These are phyloP conservation scores for Erigeron philadelphicus DNA, from an alignment of 140 eudicot genomes.

Conservation along the genomic window DNA sequence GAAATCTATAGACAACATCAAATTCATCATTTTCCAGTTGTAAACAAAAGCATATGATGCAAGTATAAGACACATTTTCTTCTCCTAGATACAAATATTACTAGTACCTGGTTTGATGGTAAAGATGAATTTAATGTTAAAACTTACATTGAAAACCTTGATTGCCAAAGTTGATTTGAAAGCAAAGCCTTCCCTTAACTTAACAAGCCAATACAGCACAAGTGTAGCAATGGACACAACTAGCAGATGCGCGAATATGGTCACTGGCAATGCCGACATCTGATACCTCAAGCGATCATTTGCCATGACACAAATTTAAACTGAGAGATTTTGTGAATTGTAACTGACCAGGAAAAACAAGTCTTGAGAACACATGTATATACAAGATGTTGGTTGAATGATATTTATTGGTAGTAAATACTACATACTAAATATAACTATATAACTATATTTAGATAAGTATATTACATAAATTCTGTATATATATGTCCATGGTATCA, in stretches of 20 bases:
- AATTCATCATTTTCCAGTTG: not conserved
- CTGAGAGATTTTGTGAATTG: conserved; percentile 1
- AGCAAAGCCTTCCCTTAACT: conserved; percentile 65
- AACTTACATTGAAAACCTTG: conserved; percentile 60
- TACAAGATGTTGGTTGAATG: not conserved
- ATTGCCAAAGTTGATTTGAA: conserved; percentile 34
- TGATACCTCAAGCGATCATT: conserved; percentile 21
- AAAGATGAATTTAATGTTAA: not conserved
- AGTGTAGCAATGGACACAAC: conserved; percentile 40
- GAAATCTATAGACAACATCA: not conserved
- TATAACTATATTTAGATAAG: no score
- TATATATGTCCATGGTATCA: no score
- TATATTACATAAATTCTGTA: no score
- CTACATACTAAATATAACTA: no score
- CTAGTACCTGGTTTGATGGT: not conserved
- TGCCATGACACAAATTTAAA: conserved; percentile 19
- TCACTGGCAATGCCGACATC: conserved; percentile 29
- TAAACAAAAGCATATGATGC: not conserved
- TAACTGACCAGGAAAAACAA: not conserved
- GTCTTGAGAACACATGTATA: conserved; percentile 5
- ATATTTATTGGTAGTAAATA: not conserved
- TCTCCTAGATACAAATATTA: not conserved
- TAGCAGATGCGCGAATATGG: conserved; percentile 50
- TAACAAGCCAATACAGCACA: conserved; percentile 56
- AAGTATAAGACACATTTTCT: not conserved